A percentile compares a stretch with the other conserved stretches of the same genome.
These are phyloP conservation scores for Middelhovenomyces tepae DNA, from an alignment of 805 yeast genomes.

Conservation along the genomic window DNA sequence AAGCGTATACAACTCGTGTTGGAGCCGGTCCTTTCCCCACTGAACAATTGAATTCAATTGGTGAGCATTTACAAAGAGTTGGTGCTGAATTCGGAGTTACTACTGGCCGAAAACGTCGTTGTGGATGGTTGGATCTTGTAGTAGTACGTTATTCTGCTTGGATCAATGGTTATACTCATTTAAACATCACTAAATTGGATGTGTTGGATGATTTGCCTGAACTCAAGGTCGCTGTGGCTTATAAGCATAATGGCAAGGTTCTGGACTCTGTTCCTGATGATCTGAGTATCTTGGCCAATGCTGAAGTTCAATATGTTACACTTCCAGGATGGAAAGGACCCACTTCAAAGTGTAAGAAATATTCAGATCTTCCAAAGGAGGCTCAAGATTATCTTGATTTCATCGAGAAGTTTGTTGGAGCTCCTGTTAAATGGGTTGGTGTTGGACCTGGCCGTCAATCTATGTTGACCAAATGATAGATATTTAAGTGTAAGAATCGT, in stretches of 20 bases:
- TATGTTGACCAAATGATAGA: constrained; percentile 39
- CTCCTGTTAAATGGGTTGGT: constrained; percentile 94
- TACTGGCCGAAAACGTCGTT: constrained; percentile 97
- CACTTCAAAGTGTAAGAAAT: constrained; percentile 61
- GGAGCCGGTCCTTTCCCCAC: constrained; percentile 99
- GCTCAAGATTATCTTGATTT: constrained; percentile 77
- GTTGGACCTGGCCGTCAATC: constrained; percentile 96
- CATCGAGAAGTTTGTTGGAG: constrained; percentile 76
- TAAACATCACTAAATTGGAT: constrained; percentile 93
- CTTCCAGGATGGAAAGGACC: constrained; percentile 92
- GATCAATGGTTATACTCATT: constrained; percentile 89
- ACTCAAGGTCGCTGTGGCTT: constrained; percentile 79
- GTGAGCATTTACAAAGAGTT: constrained; percentile 78
- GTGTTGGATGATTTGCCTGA: constrained; percentile 86
- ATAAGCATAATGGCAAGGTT: constrained; percentile 67
- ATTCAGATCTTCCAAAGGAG: constrained; percentile 75
- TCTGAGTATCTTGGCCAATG: constrained; percentile 68
- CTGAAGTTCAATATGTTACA: constrained; percentile 85
- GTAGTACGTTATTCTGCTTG: constrained; percentile 84
- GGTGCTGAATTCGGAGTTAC: constrained; percentile 98
- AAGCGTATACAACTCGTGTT: constrained; percentile 97
- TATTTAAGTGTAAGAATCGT: background rate
- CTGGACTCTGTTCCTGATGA: constrained; percentile 89
- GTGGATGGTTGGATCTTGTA: constrained; percentile 98
- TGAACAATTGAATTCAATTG: constrained; percentile 81